These are phyloP conservation scores for Gossypium aridum DNA, from an alignment of 441 rosid species.

Conservation along the genomic window DNA sequence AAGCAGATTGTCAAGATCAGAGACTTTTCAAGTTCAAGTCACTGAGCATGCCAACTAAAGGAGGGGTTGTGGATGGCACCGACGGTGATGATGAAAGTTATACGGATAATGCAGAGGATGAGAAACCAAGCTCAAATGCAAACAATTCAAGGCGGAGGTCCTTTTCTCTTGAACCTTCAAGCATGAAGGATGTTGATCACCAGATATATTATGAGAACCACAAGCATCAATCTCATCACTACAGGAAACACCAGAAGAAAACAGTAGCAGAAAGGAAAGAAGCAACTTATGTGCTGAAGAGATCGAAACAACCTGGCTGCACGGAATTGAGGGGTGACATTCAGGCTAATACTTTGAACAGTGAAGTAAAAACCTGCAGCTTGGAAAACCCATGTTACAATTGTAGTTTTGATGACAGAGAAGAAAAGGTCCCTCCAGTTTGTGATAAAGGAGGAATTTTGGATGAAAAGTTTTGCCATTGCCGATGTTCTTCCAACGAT, in stretches of 20 bases:
- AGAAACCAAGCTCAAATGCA: constrained; percentile 19
- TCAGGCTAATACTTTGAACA: not conserved
- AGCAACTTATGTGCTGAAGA: constrained; percentile 1
- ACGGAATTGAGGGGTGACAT: not conserved
- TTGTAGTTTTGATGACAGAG: constrained; percentile 10
- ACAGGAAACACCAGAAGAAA: constrained; percentile 19
- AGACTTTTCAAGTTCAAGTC: constrained; percentile 60
- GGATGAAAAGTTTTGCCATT: not conserved
- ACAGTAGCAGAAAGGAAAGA: not conserved
- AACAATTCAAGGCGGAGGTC: constrained; percentile 37
- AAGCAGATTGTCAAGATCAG: constrained; percentile 39
- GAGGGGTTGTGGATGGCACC: not conserved
- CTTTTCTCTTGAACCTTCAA: constrained; percentile 24
- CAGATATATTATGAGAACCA: constrained; percentile 32
- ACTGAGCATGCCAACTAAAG: constrained; percentile 6
- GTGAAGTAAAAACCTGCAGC: constrained; percentile 16
- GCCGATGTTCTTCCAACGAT: constrained; percentile 5
- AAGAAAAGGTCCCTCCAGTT: not conserved
- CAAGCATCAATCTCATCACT: constrained; percentile 16
- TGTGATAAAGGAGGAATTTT: not conserved
- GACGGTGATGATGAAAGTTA: constrained; percentile 8
- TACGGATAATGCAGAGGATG: constrained; percentile 14
- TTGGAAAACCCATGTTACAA: constrained; percentile 23
- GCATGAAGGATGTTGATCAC: constrained; percentile 30
- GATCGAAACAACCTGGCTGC: constrained; percentile 8